phyloP scores from a whole-genome alignment of 2,329 filamentous ascomycete species.

The Fusarium virguliforme region DNA sequence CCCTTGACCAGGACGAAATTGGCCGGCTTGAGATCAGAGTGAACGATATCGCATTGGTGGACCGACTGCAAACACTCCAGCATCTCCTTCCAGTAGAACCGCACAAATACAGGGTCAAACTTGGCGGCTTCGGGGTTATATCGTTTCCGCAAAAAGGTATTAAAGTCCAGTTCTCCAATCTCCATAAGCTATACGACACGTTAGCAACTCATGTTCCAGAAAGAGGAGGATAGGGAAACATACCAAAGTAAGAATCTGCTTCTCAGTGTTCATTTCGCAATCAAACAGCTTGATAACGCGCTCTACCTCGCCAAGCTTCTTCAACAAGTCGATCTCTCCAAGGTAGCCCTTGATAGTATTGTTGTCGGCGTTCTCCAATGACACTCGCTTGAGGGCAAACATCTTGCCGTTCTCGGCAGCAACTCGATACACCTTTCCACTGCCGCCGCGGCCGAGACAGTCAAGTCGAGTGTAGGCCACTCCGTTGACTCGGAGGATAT shows the following conservation, averaged over 20 bases:
- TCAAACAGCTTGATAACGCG: conserved; percentile 93
- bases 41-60: conserved; percentile 91
- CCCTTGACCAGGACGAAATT: conserved; percentile 97
- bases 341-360: conserved; percentile 88
- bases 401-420: conserved; percentile 98
- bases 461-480: conserved; percentile 92
- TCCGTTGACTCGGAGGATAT: conserved; percentile 89
- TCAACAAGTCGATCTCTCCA: conserved; percentile 93
- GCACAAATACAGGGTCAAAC: conserved; percentile 91
- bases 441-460: conserved; percentile 92
- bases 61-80: conserved; percentile 93
- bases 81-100: conserved; percentile 99
- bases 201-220: conserved; percentile 39
- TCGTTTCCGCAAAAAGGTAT: conserved; percentile 84
- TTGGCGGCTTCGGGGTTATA: conserved; percentile 80
- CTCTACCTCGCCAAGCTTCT: conserved; percentile 86
- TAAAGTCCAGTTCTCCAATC: conserved; percentile 93
- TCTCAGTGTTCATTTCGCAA: conserved; percentile 93
- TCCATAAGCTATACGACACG: conserved; percentile 83
- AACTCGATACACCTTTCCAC: conserved; percentile 94
- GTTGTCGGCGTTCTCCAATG: conserved; percentile 91
- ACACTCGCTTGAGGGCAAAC: conserved; percentile 93
- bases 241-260: conserved; percentile 88
- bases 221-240: conserved; percentile 55
- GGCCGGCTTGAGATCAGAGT: conserved; percentile 96